Evolutionary conservation across 495 filamentous ascomycete species (phyloP).

Genomic region (Annulohypoxylon bovei): DNA sequence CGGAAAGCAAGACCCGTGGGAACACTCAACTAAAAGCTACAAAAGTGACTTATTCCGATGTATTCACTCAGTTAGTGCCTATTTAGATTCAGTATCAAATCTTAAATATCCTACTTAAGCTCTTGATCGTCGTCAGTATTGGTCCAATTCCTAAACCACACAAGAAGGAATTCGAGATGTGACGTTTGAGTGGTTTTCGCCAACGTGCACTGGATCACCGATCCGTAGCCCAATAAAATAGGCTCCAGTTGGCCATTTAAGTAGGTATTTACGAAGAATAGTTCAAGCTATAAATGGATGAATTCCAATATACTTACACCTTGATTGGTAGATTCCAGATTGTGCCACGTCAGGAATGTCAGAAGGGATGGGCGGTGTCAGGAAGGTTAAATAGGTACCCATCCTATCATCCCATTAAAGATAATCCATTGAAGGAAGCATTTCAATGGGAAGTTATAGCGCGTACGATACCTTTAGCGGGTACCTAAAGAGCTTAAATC

Average conservation of each 20-base stretch:
- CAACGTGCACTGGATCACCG: not conserved
- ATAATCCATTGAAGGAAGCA: not conserved
- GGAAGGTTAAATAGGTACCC: not conserved
- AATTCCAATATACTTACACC: not conserved
- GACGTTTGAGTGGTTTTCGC: not conserved
- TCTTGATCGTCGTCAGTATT: not conserved
- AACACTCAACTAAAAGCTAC: not conserved
- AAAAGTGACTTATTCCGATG: not conserved
- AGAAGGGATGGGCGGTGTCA: not conserved
- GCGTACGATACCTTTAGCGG: not conserved
- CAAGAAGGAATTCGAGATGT: not conserved
- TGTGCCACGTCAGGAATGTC: not conserved
- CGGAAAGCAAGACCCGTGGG: not conserved
- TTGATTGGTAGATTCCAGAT: not conserved
- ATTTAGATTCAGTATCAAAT: too few species aligned
- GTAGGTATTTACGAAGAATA: not conserved
- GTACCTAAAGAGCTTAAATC: slow-evolving; percentile 1
- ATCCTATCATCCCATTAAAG: too few species aligned
- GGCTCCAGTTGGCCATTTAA: not conserved
- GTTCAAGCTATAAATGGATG: not conserved
- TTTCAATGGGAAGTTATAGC: not conserved
- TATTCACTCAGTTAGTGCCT: not conserved
- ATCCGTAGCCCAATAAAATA: not conserved
- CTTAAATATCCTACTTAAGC: too few species aligned
- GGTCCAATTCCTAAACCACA: not conserved